Percentiles rank a stretch among this genome's conserved stretches.
phyloP scores from a whole-genome alignment of 2,329 filamentous ascomycete species.

The Hymenoscyphus repandus region DNA sequence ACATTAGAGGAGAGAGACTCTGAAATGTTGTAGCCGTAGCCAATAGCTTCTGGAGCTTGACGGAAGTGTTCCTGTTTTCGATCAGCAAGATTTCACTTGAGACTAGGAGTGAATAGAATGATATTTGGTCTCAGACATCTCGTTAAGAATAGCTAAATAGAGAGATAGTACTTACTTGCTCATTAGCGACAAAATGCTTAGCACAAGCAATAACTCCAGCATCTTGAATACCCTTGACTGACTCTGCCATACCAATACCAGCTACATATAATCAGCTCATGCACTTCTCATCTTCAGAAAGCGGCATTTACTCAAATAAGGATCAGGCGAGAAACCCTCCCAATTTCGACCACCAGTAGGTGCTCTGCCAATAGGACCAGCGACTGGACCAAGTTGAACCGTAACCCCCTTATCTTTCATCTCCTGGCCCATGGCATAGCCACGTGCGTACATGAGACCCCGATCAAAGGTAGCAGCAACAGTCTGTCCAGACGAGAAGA shows the following conservation, averaged over 20 bases:
- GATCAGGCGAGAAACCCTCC: constrained; percentile 69
- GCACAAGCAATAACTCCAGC: constrained; percentile 78
- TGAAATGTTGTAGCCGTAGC: constrained; percentile 56
- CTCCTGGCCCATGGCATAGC: constrained; percentile 50
- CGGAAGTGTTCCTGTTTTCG: constrained; percentile 48
- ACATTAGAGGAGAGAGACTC: constrained; percentile 52
- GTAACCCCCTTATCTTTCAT: constrained; percentile 70
- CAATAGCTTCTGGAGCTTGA: constrained; percentile 38
- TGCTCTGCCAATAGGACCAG: constrained; percentile 61
- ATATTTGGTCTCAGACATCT: not conserved
- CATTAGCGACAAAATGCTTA: constrained; percentile 67
- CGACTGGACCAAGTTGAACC: constrained; percentile 69
- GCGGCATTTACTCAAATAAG: constrained; percentile 59
- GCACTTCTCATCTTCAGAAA: constrained; percentile 37
- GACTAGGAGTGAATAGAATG: not conserved
- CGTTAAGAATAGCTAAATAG: not conserved
- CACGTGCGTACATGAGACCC: constrained; percentile 48
- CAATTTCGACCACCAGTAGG: constrained; percentile 65
- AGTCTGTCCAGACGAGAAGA: constrained; percentile 65
- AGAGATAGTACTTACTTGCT: constrained; percentile 50
- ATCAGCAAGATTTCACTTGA: not conserved
- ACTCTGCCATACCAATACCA: constrained; percentile 66
- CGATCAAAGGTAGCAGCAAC: constrained; percentile 68
- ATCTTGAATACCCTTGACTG: constrained; percentile 74
- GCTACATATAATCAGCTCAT: constrained; percentile 50